Evolutionary conservation across 495 filamentous ascomycete genomes (phyloP).

Genomic region (Bombardia bombarda): DNA sequence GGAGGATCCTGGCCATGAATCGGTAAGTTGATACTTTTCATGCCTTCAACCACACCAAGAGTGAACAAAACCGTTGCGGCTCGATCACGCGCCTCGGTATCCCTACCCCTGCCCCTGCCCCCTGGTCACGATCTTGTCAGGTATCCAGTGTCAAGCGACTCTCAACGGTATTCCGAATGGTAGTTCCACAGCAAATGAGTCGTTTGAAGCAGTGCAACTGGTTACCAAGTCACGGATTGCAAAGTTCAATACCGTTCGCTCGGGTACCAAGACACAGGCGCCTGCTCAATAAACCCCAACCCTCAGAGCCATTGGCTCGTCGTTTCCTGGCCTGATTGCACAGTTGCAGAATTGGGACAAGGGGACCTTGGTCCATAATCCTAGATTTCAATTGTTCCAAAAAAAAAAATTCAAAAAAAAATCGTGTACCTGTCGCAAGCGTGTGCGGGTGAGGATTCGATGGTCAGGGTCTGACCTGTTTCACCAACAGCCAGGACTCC

Average conservation of each 20-base stretch:
- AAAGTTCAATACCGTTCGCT: background rate
- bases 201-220: background rate
- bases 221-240: background rate
- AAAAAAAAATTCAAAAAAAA: too few relatives aligned
- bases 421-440: conserved; percentile 23
- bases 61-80: background rate
- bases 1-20: conserved; percentile 28
- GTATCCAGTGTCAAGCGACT: background rate
- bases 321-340: conserved; percentile 9
- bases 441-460: conserved; percentile 18
- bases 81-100: background rate
- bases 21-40: conserved; percentile 22
- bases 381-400: conserved; percentile 28
- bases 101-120: background rate
- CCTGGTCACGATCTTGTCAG: too few relatives aligned
- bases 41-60: conserved; percentile 2
- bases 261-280: too few relatives aligned
- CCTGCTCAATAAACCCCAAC: too few relatives aligned
- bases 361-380: conserved; percentile 8
- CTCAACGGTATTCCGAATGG: background rate
- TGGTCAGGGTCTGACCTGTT: conserved; percentile 24
- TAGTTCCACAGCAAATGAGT: background rate
- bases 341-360: conserved; percentile 7
- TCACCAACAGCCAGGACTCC: conserved; percentile 30
- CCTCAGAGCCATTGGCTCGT: too few relatives aligned